These are phyloP conservation scores for Closterium sp. DNA, from an alignment of 139 green algal species.

Conservation along the genomic window DNA sequence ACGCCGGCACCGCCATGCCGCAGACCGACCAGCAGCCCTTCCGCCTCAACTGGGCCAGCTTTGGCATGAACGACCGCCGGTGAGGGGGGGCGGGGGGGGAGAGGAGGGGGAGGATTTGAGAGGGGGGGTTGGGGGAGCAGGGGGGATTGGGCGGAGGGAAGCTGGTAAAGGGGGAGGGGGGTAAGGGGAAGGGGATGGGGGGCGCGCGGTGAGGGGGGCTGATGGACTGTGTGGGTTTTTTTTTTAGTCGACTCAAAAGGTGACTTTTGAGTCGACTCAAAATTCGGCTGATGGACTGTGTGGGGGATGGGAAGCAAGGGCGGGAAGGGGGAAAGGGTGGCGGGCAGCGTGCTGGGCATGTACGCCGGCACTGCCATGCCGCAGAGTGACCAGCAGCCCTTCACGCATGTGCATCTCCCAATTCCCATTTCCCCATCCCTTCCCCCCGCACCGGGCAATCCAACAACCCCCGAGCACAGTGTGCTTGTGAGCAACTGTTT, in stretches of 20 bases:
- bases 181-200: neutral
- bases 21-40: constrained; percentile 69
- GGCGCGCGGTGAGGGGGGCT: too few species aligned
- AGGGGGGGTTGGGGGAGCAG: neutral
- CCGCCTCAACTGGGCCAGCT: constrained; percentile 78
- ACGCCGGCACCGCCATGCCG: constrained; percentile 70
- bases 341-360: constrained; percentile 5
- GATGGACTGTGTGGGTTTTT: too few species aligned
- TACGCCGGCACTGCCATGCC: constrained; percentile 73
- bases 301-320: too few species aligned
- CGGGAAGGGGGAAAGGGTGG: too few species aligned
- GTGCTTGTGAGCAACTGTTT: too few species aligned
- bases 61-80: constrained; percentile 65
- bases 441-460: too few species aligned
- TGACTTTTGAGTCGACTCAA: too few species aligned
- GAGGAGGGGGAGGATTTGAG: neutral
- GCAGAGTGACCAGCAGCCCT: constrained; percentile 66
- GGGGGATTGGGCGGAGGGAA: neutral
- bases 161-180: neutral
- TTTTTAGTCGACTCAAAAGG: too few species aligned
- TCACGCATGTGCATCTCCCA: too few species aligned
- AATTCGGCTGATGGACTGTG: too few species aligned
- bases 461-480: too few species aligned
- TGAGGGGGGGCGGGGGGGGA: neutral
- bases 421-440: too few species aligned